These are phyloP conservation scores for Leccinum subrobustum DNA, from an alignment of 1,284 basidiomycete genomes.

Conservation along the genomic window DNA sequence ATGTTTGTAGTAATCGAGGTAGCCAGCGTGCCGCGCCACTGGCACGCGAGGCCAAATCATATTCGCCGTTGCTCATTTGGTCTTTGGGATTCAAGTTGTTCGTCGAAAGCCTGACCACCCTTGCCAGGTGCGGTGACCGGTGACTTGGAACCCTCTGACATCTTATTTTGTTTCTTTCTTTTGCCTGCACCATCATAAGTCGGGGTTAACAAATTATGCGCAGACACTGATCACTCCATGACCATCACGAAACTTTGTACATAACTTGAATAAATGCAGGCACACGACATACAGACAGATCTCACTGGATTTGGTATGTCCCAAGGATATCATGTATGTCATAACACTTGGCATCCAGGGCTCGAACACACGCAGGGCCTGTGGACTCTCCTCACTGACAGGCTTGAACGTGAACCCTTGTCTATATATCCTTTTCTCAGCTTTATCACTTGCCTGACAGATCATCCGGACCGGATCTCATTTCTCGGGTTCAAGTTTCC, in stretches of 20 bases:
- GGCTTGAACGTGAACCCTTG: slow-evolving; percentile 40
- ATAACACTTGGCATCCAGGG: slow-evolving; percentile 46
- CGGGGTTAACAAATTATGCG: not conserved
- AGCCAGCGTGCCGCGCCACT: not conserved
- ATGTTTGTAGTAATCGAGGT: not conserved
- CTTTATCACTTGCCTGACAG: slow-evolving; percentile 33
- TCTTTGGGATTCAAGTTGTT: not conserved
- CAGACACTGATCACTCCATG: not conserved
- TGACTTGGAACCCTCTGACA: not conserved
- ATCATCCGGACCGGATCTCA: slow-evolving; percentile 56
- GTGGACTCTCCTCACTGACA: slow-evolving; percentile 49
- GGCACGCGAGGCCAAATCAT: not conserved
- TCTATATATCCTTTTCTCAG: slow-evolving; percentile 17
- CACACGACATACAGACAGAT: not conserved
- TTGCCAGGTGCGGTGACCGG: not conserved
- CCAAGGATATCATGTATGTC: not conserved
- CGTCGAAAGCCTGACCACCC: not conserved
- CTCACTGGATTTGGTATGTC: not conserved
- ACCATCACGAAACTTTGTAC: not conserved
- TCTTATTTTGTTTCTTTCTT: not conserved
- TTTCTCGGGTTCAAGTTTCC: slow-evolving; percentile 64
- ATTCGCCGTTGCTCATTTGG: not conserved
- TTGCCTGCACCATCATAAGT: not conserved
- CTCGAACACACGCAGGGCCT: slow-evolving; percentile 60
- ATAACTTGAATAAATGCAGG: not conserved